Evolutionary conservation across 257 asterid genomes (phyloP).

Genomic region (Striga asiatica): DNA sequence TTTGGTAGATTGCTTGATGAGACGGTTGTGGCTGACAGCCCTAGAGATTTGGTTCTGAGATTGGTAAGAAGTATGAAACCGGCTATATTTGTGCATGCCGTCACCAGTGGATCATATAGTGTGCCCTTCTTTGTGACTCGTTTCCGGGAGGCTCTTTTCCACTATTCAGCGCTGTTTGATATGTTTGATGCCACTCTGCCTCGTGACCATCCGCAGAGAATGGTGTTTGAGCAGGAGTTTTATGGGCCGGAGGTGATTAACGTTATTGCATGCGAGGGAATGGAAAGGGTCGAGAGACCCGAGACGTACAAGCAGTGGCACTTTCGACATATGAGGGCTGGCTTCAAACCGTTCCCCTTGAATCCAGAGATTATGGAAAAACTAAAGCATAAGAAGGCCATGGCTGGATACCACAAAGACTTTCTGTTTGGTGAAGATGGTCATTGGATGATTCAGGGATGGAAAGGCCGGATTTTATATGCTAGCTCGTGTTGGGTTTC

Average conservation of each 20-base stretch:
- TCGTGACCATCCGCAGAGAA: constrained; percentile 57
- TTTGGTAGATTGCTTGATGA: constrained; percentile 62
- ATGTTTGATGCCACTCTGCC: constrained; percentile 68
- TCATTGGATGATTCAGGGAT: no score
- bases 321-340: constrained; percentile 54
- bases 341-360: constrained; percentile 59
- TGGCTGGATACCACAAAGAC: constrained; percentile 50
- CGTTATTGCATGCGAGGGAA: constrained; percentile 81
- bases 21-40: constrained; percentile 50
- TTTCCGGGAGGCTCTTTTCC: constrained; percentile 81
- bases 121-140: constrained; percentile 84
- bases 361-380: constrained; percentile 36
- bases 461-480: no score
- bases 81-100: constrained; percentile 44
- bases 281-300: constrained; percentile 80
- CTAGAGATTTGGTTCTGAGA: constrained; percentile 60
- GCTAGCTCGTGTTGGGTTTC: no score
- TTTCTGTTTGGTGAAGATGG: no score
- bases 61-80: constrained; percentile 65
- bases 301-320: constrained; percentile 96
- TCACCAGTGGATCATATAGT: constrained; percentile 49
- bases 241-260: constrained; percentile 68
- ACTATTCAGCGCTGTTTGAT: constrained; percentile 71
- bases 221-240: constrained; percentile 63
- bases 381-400: constrained; percentile 38